Conservation (phyloP, 768 basidiomycete genomes). For the Vararia minispora region DNA sequence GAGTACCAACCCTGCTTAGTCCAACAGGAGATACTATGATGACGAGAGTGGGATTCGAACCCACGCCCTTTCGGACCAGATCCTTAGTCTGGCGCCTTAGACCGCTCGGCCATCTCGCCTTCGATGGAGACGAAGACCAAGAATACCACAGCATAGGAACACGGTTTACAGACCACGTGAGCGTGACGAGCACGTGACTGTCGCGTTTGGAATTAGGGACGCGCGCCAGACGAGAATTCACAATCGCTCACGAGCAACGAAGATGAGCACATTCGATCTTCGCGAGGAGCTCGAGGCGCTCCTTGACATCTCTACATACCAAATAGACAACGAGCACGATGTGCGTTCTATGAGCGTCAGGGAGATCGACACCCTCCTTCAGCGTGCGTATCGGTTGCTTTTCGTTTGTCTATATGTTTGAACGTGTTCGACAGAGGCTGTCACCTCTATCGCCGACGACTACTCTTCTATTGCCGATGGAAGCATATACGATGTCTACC, state of each 20-base stretch:
- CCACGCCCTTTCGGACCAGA: conserved; percentile 39
- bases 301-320: conserved; percentile 47
- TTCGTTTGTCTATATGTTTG: not conserved
- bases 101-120: conserved; percentile 75
- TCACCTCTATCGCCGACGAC: conserved; percentile 68
- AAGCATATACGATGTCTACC: conserved; percentile 71
- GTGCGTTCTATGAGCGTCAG: conserved; percentile 40
- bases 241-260: no score
- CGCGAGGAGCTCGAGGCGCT: conserved; percentile 67
- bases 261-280: conserved; percentile 47
- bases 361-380: conserved; percentile 35
- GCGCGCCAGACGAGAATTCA: no score
- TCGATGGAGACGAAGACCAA: no score
- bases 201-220: no score
- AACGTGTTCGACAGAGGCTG: conserved; percentile 43
- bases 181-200: no score
- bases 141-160: no score
- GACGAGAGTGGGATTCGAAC: conserved; percentile 39
- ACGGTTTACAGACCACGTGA: no score
- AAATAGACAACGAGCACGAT: conserved; percentile 62
- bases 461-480: conserved; percentile 60
- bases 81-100: conserved; percentile 83
- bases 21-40: no score
- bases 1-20: no score
- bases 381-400: conserved; percentile 31